Evolutionary conservation across 495 filamentous ascomycete species (phyloP).

Genomic region (Penicillium taxi): DNA sequence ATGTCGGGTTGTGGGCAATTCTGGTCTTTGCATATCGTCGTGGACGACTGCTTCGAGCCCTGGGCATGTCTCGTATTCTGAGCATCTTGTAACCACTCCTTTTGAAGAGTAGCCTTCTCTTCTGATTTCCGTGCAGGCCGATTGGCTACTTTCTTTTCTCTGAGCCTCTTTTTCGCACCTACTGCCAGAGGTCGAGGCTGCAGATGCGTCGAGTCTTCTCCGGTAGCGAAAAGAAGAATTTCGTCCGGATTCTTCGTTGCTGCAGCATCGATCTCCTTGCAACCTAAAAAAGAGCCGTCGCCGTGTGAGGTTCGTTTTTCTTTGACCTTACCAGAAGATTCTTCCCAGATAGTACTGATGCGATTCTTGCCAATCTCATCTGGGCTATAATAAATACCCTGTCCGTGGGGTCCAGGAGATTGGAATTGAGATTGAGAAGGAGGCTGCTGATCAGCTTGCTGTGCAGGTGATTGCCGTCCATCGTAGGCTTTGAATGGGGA

Average conservation of each 20-base stretch:
- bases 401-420: slow-evolving; percentile 2
- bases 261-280: slow-evolving; percentile 36
- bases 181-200: slow-evolving; percentile 20
- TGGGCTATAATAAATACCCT: slow-evolving; percentile 31
- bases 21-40: slow-evolving; percentile 25
- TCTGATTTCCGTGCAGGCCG: slow-evolving; percentile 9
- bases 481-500: slow-evolving; percentile 21
- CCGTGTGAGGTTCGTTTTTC: slow-evolving; percentile 13
- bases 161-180: slow-evolving; percentile 20
- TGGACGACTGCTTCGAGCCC: slow-evolving; percentile 32
- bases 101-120: slow-evolving; percentile 18
- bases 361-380: slow-evolving; percentile 38
- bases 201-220: slow-evolving; percentile 19
- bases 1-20: slow-evolving; percentile 17
- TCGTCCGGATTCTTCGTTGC: slow-evolving; percentile 35
- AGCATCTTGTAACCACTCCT: slow-evolving; percentile 30
- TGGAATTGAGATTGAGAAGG: slow-evolving; percentile 1
- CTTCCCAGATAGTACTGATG: slow-evolving; percentile 35
- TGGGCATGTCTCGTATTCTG: slow-evolving; percentile 40
- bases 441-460: slow-evolving; percentile 6
- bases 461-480: slow-evolving; percentile 1
- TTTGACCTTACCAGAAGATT: slow-evolving; percentile 22
- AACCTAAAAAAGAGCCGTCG: slow-evolving; percentile 43
- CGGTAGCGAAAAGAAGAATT: slow-evolving; percentile 31
- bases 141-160: slow-evolving; percentile 13